phyloP scores from a whole-genome alignment of 2,329 filamentous ascomycete genomes.

The Beauveria medogensis region DNA sequence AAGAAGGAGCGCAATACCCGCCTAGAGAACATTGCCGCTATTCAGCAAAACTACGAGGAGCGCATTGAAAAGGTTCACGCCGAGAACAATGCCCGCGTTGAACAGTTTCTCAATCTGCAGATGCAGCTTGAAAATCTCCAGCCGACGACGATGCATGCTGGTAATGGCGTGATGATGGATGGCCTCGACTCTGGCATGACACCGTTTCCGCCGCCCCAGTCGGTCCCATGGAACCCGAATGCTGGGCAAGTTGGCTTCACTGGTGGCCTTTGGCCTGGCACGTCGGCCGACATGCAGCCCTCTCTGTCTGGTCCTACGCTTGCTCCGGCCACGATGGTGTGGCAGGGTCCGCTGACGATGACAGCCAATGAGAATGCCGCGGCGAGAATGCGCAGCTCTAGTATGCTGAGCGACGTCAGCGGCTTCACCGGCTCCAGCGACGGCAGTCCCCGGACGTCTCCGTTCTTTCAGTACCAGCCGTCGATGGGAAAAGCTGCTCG shows the following conservation, averaged over 20 bases:
- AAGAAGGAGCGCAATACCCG: slow-evolving; percentile 42
- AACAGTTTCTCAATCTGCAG: slow-evolving; percentile 24
- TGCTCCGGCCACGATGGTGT: background rate
- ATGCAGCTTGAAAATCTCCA: slow-evolving; percentile 21
- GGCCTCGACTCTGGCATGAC: slow-evolving; percentile 13
- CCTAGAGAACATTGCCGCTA: slow-evolving; percentile 36
- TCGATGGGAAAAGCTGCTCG: background rate
- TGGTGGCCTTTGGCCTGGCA: slow-evolving; percentile 28
- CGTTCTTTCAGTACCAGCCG: background rate
- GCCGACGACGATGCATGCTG: slow-evolving; percentile 24
- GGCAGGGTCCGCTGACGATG: background rate
- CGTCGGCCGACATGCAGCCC: slow-evolving; percentile 25
- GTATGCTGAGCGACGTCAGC: slow-evolving; percentile 60
- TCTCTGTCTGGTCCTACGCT: slow-evolving; percentile 21
- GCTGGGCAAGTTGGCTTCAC: slow-evolving; percentile 20
- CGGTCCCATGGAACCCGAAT: slow-evolving; percentile 24
- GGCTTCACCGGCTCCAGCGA: slow-evolving; percentile 56
- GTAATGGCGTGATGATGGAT: slow-evolving; percentile 26
- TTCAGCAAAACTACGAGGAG: slow-evolving; percentile 39
- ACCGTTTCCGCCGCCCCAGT: slow-evolving; percentile 3
- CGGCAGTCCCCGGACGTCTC: slow-evolving; percentile 29
- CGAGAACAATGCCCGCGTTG: slow-evolving; percentile 22
- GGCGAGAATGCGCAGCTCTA: slow-evolving; percentile 51
- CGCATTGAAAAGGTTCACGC: slow-evolving; percentile 32
- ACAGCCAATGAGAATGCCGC: slow-evolving; percentile 16